phyloP scores from a whole-genome alignment of 139 green algal genomes.

The Ettlia oleoabundans region DNA sequence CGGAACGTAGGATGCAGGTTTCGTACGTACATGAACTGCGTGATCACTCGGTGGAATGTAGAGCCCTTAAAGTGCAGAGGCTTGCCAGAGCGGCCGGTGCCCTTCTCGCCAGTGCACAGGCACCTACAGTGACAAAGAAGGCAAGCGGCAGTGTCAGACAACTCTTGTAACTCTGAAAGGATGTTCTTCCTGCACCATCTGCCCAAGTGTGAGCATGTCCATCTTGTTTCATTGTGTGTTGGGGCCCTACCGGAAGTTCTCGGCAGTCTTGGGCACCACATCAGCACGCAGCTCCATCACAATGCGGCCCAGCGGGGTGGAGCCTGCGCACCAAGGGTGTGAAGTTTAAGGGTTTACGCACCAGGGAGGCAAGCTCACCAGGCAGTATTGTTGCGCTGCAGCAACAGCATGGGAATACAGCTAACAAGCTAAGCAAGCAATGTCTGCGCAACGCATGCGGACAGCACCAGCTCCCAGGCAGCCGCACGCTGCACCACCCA shows the following conservation, averaged over 20 bases:
- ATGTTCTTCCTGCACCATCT: no score
- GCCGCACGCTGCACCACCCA: not conserved
- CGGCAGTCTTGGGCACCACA: slow-evolving; percentile 89
- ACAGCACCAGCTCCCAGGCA: not conserved
- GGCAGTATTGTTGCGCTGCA: not conserved
- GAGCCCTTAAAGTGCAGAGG: slow-evolving; percentile 86
- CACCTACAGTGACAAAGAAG: no score
- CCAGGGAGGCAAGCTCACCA: not conserved
- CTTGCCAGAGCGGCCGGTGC: slow-evolving; percentile 79
- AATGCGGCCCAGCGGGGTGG: slow-evolving; percentile 66
- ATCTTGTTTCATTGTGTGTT: no score
- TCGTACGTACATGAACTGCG: slow-evolving; percentile 78
- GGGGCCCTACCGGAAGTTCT: slow-evolving; percentile 56
- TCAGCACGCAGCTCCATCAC: slow-evolving; percentile 82
- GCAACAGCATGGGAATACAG: not conserved
- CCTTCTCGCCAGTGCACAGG: slow-evolving; percentile 93
- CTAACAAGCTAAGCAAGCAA: not conserved
- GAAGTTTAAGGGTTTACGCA: slow-evolving; percentile 58
- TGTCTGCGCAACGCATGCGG: not conserved
- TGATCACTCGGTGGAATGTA: slow-evolving; percentile 86
- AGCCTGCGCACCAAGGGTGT: slow-evolving; percentile 48
- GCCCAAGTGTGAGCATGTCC: no score
- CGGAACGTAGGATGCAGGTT: no score
- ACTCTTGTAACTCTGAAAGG: no score
- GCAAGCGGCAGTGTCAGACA: no score